Evolutionary conservation across 1,139 yeast genomes (phyloP), one percentile per base, ranked within the genome.

Genomic region (Taphrina sp.): DNA sequence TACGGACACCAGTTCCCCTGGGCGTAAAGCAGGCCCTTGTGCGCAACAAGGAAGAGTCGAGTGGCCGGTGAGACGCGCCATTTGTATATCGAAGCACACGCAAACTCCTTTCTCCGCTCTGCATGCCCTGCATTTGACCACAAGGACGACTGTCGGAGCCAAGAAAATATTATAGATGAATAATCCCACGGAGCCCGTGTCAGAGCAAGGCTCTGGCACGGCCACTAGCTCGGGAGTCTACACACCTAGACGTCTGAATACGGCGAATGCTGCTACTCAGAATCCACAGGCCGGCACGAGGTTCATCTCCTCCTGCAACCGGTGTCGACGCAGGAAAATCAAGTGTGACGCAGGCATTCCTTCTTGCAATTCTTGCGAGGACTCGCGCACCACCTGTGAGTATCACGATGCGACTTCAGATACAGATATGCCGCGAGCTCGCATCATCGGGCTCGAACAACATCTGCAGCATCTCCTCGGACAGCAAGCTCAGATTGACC

Each of bases 371-470:
- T 77, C 79, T 41, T 88, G 96, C 69, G 75, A 73, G 24, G 81
- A 80, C 63, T 83, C 85, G 16, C 79, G 80, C 3, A 82, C 74
- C 2, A 85, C 84, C 16, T 60, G 62, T 41, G 81, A 87, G 19
- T 89, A 95, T 0, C 70, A 85, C n/a, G 96, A 89, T 66, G 88
- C 95, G 0, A 87, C 88, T 3, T 85, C 95, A 0, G 95, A 95
- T 0, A 72, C 95, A 58, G 89, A 85, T 61, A 79, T 88, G 1
- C 95, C 96, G 0, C 72, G 96, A 46, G 54, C 44, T 12, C 44
- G 44, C 26, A 49, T 49, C 10, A 33, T 49, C 16, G 46, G 46
- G 3, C 46, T 49, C 20, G 54, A 49, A 28, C 46, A 49, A 14
- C 54, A 49, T 31, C 41, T 49, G 34, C 44, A 33, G 33, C 54